Percentiles rank a stretch among this genome's conserved stretches.
phyloP scores from a whole-genome alignment of 331 rosid genomes.

The Stylosanthes scabra region DNA sequence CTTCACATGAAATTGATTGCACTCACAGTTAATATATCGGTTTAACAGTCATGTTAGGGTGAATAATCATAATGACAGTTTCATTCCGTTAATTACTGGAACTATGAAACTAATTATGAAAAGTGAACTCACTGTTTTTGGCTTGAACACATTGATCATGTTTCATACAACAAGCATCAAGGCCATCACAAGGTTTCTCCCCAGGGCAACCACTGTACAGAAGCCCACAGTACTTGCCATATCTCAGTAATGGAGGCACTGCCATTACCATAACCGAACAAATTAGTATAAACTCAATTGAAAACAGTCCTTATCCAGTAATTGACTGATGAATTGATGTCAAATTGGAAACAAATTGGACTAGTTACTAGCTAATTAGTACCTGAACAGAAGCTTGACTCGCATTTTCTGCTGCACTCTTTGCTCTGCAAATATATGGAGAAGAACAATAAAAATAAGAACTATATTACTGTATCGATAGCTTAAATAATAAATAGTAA shows the following conservation, averaged over 20 bases:
- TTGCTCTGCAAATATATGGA: constrained; percentile 48
- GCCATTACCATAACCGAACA: neutral
- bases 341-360: neutral
- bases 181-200: constrained; percentile 80
- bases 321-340: neutral
- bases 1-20: no score
- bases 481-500: no score
- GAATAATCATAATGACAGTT: no score
- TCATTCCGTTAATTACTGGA: neutral
- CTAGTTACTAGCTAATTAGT: neutral
- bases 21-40: no score
- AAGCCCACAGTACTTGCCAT: constrained; percentile 86
- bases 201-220: constrained; percentile 84
- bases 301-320: neutral
- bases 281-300: neutral
- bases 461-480: no score
- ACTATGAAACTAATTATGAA: neutral
- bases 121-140: constrained; percentile 58
- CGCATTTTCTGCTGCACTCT: constrained; percentile 80
- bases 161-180: constrained; percentile 78
- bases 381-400: constrained; percentile 85
- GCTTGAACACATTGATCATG: constrained; percentile 72
- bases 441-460: no score
- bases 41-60: no score
- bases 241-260: constrained; percentile 78